A percentile compares a stretch with the other conserved stretches of the same genome.
Conservation (phyloP, 345 rosid genomes). For the Laguncularia racemosa region DNA sequence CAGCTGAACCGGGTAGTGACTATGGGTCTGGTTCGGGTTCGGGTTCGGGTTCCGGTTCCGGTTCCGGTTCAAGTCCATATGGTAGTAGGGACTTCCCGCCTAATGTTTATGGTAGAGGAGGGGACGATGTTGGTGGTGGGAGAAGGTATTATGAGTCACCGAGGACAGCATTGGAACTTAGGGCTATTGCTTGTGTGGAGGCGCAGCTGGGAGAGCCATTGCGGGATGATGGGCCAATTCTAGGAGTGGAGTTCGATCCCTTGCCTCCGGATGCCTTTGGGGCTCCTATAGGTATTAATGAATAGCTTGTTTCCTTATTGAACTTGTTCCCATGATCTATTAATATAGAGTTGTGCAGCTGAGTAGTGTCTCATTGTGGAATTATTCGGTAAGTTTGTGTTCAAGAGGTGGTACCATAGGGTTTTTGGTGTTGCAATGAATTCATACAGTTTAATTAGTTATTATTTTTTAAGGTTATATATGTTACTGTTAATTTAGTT, state of each 20-base stretch:
- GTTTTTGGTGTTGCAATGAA: too few species aligned
- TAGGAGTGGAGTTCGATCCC: constrained; percentile 95
- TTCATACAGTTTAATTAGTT: too few species aligned
- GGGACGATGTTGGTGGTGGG: constrained; percentile 34
- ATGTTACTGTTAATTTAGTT: too few species aligned
- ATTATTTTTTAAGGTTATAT: too few species aligned
- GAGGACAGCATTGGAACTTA: constrained; percentile 67
- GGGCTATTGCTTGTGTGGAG: constrained; percentile 92
- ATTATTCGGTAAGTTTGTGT: background rate
- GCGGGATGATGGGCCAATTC: constrained; percentile 94
- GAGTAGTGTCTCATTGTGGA: background rate
- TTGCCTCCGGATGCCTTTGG: constrained; percentile 98
- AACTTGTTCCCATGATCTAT: background rate
- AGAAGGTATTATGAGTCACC: constrained; percentile 59
- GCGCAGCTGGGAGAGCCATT: constrained; percentile 90
- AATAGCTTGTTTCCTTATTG: background rate
- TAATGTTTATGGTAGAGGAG: constrained; percentile 27
- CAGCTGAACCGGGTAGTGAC: constrained; percentile 46
- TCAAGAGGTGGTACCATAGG: background rate
- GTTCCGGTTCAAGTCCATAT: constrained; percentile 67
- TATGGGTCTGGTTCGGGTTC: constrained; percentile 68
- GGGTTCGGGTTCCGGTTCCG: constrained; percentile 67
- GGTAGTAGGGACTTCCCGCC: constrained; percentile 41
- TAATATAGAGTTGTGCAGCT: background rate
- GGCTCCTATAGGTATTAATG: constrained; percentile 59